Conservation (phyloP, 805 yeast genomes). For the Kockiozyma suomiensis region DNA sequence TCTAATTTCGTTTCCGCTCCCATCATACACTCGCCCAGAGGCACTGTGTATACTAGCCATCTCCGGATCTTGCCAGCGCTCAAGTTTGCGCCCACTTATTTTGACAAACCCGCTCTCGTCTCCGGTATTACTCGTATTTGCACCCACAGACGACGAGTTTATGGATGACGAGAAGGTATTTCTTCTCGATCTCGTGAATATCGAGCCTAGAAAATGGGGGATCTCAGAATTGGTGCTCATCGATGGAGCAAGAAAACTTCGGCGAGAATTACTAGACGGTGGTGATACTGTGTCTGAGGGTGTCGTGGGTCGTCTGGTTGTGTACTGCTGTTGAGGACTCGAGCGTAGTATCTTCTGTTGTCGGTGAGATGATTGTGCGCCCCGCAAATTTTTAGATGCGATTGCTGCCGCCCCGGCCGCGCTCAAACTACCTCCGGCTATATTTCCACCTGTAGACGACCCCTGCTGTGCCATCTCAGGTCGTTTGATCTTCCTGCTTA, state of each 20-base stretch:
- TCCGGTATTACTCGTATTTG: neutral
- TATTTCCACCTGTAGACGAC: neutral
- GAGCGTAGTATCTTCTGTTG: neutral
- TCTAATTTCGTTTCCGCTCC: conserved; percentile 21
- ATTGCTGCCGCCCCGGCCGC: neutral
- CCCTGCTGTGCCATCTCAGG: conserved; percentile 6
- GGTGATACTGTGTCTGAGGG: conserved; percentile 7
- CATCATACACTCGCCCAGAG: conserved; percentile 29
- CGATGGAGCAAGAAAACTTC: conserved; percentile 5
- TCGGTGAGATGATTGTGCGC: neutral
- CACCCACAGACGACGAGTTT: conserved; percentile 4
- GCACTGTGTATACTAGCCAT: conserved; percentile 24
- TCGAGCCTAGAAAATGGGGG: conserved; percentile 15
- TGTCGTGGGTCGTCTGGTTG: neutral
- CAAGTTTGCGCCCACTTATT: conserved; percentile 30
- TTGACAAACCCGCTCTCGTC: conserved; percentile 28
- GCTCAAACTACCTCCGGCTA: neutral
- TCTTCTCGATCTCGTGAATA: conserved; percentile 24
- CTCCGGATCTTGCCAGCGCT: conserved; percentile 35
- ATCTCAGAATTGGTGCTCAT: conserved; percentile 12
- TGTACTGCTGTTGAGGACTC: neutral
- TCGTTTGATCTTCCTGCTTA: conserved; percentile 6
- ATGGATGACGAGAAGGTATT: conserved; percentile 12
- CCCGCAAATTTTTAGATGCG: neutral
- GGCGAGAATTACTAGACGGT: neutral